Evolutionary conservation across 208 protist species (phyloP), one percentile per base, ranked within the genome.

Genomic region (Strigomonas galati): DNA sequence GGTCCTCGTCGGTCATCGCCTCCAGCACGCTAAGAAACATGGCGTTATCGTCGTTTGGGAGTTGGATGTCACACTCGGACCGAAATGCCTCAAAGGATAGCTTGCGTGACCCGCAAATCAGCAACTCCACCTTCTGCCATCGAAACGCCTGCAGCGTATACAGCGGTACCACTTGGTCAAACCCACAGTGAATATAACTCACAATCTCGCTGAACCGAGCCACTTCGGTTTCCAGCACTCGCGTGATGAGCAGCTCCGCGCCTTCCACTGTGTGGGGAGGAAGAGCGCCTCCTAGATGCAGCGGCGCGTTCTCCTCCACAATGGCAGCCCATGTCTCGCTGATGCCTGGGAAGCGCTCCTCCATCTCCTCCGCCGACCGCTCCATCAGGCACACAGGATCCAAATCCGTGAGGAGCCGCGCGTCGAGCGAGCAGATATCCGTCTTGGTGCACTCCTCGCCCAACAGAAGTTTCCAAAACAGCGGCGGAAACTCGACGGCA

Each of bases 401-500:
- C 7, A 92, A 66, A 17, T 82, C 74, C 23, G 68, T 63, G 35
- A 76, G 68, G 37, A 94, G 80, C 56, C 87, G 77, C 26, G 80
- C 55, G 65, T 93, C 85, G 28, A 96, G 70, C 2, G 74, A 67
- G 30, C 65, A 51, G 15, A 96, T 61, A 54, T 96, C 91, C 14
- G 70, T 74, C 60, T 78, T 57, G 27, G 65, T 67, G 7, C 69
- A 67, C 52, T 85, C 65, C 54, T 97, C 88, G 44, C 78, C 74
- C 6, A 97, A 81, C 1, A 98, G 65, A 44, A 78, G 69, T 67
- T 98, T 97, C 95, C 95, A 98, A 63, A 98, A 91, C 2, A 98
- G 60, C 15, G 89, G 79, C 31, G 97, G 90, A 60, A 98, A 81
- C 78, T 97, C 85, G 6, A 99, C 82, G 0, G 93, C 79, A 12